Conservation (phyloP, 2,329 filamentous ascomycete genomes). For the Cordyceps cicadae region DNA sequence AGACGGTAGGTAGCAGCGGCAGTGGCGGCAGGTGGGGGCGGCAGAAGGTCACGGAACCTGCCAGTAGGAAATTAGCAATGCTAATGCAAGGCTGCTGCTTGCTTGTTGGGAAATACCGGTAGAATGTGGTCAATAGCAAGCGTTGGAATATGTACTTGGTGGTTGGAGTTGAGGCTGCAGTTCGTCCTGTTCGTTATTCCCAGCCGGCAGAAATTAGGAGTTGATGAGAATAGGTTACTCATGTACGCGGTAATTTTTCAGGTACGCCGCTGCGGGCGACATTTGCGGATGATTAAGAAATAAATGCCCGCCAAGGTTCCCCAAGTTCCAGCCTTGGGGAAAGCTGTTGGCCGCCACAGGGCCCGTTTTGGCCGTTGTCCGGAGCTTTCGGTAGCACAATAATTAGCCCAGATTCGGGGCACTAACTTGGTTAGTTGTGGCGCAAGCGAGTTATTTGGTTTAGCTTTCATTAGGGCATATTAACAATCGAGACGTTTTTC, state of each 20-base stretch:
- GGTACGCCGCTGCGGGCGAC: not conserved
- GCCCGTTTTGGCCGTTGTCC: not conserved
- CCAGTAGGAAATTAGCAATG: not conserved
- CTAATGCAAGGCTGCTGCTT: not conserved
- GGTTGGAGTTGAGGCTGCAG: too few species aligned
- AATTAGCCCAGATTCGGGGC: too few species aligned
- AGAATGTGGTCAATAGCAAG: too few species aligned
- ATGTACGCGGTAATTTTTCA: too few species aligned
- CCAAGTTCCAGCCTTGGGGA: not conserved
- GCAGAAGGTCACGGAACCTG: not conserved
- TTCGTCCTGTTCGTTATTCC: not conserved
- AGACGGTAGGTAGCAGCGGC: not conserved
- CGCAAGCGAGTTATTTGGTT: too few species aligned
- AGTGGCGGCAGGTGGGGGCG: not conserved
- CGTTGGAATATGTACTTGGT: not conserved
- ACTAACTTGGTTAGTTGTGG: too few species aligned
- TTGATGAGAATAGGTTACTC: not conserved
- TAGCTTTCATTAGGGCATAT: too few species aligned
- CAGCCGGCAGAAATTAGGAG: not conserved
- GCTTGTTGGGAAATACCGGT: not conserved
- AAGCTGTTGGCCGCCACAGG: not conserved
- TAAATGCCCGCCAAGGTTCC: not conserved
- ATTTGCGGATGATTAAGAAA: not conserved
- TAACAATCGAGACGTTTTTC: too few species aligned
- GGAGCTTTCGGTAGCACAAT: too few species aligned